Conservation (phyloP, 768 basidiomycete species). For the Trametopsis cervina region DNA sequence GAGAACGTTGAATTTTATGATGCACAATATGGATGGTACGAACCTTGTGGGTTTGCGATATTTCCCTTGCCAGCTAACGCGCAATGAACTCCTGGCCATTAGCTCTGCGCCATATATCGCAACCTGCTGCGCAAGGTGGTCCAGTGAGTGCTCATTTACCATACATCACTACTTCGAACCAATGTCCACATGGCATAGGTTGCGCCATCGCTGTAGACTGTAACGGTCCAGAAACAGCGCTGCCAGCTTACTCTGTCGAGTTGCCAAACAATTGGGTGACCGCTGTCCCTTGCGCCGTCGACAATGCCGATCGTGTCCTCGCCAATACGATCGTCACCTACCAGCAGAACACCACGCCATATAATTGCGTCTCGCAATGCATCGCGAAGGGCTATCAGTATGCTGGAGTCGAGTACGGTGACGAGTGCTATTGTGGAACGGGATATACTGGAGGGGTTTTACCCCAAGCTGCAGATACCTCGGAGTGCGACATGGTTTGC, state of each 20-base stretch:
- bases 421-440: slow-evolving; percentile 22
- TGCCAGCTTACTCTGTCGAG: neutral
- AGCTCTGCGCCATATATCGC: neutral
- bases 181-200: neutral
- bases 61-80: no score
- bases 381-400: slow-evolving; percentile 11
- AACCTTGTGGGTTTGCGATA: no score
- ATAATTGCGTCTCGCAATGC: slow-evolving; percentile 14
- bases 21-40: neutral
- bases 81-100: no score
- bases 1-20: slow-evolving; percentile 1
- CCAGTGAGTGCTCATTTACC: neutral
- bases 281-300: slow-evolving; percentile 13
- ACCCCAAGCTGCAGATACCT: neutral
- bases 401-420: slow-evolving; percentile 21
- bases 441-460: neutral
- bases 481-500: slow-evolving; percentile 17
- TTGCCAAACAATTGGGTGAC: slow-evolving; percentile 16
- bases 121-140: slow-evolving; percentile 3
- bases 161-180: no score
- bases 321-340: slow-evolving; percentile 11
- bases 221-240: slow-evolving; percentile 4
- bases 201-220: slow-evolving; percentile 6
- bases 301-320: slow-evolving; percentile 15
- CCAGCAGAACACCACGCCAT: slow-evolving; percentile 12